Evolutionary conservation across 1,284 basidiomycete genomes (phyloP), one percentile per base, ranked within the genome.

Genomic region (Ustilago crameri): DNA sequence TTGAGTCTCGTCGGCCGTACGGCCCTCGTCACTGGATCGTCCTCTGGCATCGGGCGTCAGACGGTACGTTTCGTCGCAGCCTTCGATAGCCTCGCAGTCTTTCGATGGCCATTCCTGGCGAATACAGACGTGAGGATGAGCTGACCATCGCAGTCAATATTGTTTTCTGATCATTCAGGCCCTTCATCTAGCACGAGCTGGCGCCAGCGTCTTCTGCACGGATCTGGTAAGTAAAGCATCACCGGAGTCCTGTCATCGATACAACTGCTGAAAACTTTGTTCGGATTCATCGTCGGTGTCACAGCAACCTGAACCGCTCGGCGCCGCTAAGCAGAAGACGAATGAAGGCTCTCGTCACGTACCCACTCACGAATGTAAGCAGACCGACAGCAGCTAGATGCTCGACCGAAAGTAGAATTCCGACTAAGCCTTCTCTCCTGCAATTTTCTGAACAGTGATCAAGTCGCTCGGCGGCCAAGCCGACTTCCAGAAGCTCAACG

Each of bases 401-500:
- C 18, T 1, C 10, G 10, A 12, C 23, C 20, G 9, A 20, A 18
- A 23, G n/a, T 37, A 14, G 7, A 5, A 37, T 37, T 15, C 12
- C 18, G 17, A 10, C 41, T 42, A 9, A 42, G 7, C 9, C 41
- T 12, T 23, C 38, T 9, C 22, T 42, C 18, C 1, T 18, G 17
- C 9, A 10, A 4, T 42, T 18, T 42, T 42, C 41, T 22, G 22
- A 9, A 37, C 55, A 57, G 55, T 74, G 38, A 71, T 74, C 67
- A 55, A 50, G 9, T 51, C 30, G 12, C 60, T 68, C 27, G 71
- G 71, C 15, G 71, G 71, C 1, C 26, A 47, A 10, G 66, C 71
- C 27, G 59, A 70, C 41, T 74, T 70, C n/a, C 60, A 68, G n/a
- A 30, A 51, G 22, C 59, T 66, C 52, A 56, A 74, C 44, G 71